phyloP scores from a whole-genome alignment of 768 basidiomycete species.

The Coprinopsis cinerea region DNA sequence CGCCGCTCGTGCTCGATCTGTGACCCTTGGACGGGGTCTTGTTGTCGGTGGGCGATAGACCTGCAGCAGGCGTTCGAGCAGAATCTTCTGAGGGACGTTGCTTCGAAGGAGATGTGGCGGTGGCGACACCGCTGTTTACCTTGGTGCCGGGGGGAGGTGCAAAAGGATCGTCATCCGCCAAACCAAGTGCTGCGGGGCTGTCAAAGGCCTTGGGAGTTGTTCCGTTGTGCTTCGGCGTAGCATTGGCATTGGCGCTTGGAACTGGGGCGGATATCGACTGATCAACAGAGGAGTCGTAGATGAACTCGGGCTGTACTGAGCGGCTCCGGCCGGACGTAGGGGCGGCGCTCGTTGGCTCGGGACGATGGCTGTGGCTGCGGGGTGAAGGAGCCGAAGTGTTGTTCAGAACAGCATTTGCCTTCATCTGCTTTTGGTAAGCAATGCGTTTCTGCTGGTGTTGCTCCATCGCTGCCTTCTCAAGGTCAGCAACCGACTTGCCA shows the following conservation, averaged over 20 bases:
- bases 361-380: constrained; percentile 51
- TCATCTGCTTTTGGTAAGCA: constrained; percentile 79
- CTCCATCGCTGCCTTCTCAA: constrained; percentile 77
- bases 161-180: constrained; percentile 71
- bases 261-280: constrained; percentile 41
- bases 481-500: constrained; percentile 64
- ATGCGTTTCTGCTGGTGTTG: constrained; percentile 80
- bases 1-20: constrained; percentile 41
- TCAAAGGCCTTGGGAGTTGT: constrained; percentile 22
- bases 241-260: constrained; percentile 17
- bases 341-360: constrained; percentile 38
- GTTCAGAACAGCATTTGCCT: constrained; percentile 35
- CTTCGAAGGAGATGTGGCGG: constrained; percentile 10
- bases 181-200: constrained; percentile 29
- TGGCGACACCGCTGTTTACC: constrained; percentile 14
- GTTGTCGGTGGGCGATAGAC: constrained; percentile 12
- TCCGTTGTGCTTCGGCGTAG: constrained; percentile 24
- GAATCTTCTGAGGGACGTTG: constrained; percentile 14
- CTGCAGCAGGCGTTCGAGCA: constrained; percentile 7
- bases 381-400: constrained; percentile 22
- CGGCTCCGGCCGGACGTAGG: constrained; percentile 40
- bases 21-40: constrained; percentile 32
- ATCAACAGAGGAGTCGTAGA: constrained; percentile 70
- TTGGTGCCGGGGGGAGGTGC: constrained; percentile 34
- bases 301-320: constrained; percentile 63